Base-by-base conservation (phyloP, 2,329 filamentous ascomycete genomes). In the Aspergillus japonicus region DNA sequence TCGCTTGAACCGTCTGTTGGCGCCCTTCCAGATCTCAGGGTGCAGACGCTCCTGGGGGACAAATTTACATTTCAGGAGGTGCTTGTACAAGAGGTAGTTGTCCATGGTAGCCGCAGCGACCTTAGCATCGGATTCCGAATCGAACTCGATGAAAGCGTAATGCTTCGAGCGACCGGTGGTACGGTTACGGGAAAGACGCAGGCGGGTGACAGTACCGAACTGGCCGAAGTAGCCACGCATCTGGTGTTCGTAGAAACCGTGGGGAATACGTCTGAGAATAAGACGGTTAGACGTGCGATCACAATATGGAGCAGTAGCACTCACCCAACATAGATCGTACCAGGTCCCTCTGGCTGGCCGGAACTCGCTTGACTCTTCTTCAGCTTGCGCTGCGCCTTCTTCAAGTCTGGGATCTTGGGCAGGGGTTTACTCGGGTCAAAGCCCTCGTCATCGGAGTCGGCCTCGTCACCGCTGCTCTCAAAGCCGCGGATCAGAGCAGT, bases 41-140 rank as follows among this genome's bases (percentile, higher is more conserved):
- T 96, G 91, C 48, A 96, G 81, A 72, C 93, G 87, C 62, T 90
- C 91, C 59, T 86, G 80, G 4, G 91, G 86, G 4, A 97, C 85
- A 24, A 87, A 81, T 73, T 91, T 90, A 77, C 93, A 94, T 77
- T 96, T 94, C 68, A 99, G 82, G 63, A 98, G 90, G 75, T 97
- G 94, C 5, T 92, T 91, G 75, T 96, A 98, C 72, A 99, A 84
- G 44, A 98, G 86, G 78, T 99, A 99, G 79, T 93, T 96, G 82
- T 97, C 87, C 95, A 99, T 99, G 23, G 95, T 96, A 79, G 92
- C 91, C 53, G 91, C 89, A 31, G 96, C 94, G 68, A 98, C 92
- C 69, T 91, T 89, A 44, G 95, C 94, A n/a, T 92, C 90, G 59
- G 92, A 88, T 35, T 83, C 80, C 6, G 85, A 86, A 2, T 79